Base-by-base conservation (phyloP, 2,329 filamentous ascomycete genomes). In the Hypoxylon sp. region DNA sequence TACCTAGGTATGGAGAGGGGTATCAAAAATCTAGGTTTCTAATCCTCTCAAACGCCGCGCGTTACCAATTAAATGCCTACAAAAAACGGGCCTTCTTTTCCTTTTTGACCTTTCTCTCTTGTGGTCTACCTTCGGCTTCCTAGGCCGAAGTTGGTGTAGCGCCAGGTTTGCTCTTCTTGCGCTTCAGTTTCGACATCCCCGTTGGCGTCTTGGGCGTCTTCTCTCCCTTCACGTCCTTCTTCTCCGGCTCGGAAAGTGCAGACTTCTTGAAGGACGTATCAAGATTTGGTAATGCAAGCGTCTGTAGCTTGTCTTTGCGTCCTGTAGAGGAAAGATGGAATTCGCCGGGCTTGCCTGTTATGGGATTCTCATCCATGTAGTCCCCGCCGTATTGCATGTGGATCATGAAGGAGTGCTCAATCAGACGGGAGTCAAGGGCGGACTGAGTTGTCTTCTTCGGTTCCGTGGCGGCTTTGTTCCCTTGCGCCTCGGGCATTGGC, bases 291-390 rank as follows among this genome's bases (percentile, higher is more conserved):
- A 75, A 64, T 0, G 68, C 61, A 7, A 73, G 65, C 7, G 71
- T 64, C 29, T 71, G 71, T 12, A 78, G 68, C 61, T 78, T 80
- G 56, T 79, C 76, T 72, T 85, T 85, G 57, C 87, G 83, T 1
- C 88, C 88, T 0, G 87, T 89, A 6, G 86, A 88, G 7, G 85
- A 85, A 9, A 90, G 82, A 70, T 90, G 87, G 76, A 90, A 91
- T 57, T 88, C 87, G 52, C 88, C 88, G 0, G 88, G 88, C 29
- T 85, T 83, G 51, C 89, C 88, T 0, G 87, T 90, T 71, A 91
- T 90, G 43, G 88, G 87, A 69, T 89, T 90, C 75, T 90, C 87
- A 76, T 91, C 87, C 77, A 90, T 86, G 74, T 88, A 90, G 68
- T 90, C 88, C 51, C 87, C 85, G 37, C 87, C 88, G 70, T 85